phyloP scores from a whole-genome alignment of 495 filamentous ascomycete species.

The Neurospora sp. region DNA sequence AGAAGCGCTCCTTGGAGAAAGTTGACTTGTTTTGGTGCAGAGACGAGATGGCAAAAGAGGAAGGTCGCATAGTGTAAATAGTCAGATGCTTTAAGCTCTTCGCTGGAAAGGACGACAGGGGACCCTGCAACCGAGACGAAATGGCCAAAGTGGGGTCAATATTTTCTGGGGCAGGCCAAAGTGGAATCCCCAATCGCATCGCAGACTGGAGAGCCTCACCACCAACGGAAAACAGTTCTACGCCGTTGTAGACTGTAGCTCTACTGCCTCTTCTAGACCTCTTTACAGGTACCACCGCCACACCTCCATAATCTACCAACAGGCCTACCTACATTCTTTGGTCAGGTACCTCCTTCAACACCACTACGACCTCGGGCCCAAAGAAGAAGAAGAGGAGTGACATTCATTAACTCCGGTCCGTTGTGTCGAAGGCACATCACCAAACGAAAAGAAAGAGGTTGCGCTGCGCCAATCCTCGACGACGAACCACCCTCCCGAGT shows the following conservation, averaged over 20 bases:
- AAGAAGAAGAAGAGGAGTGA: not conserved
- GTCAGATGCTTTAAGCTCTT: not conserved
- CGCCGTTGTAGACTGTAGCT: not conserved
- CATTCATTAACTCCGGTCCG: not conserved
- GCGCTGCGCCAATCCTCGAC: not conserved
- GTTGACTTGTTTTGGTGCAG: not conserved
- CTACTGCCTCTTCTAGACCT: not conserved
- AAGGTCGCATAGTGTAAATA: not conserved
- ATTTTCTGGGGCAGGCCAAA: not conserved
- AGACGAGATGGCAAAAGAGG: not conserved
- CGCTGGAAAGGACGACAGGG: not conserved
- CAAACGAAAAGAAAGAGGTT: not conserved
- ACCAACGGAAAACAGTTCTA: not conserved
- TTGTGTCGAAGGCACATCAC: conserved; percentile 3
- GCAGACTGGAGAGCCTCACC: not conserved
- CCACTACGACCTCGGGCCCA: not conserved
- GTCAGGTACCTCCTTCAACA: not conserved
- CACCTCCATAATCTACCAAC: not conserved
- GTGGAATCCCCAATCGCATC: not conserved
- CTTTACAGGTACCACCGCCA: not conserved
- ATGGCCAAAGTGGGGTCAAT: not conserved
- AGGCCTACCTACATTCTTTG: not conserved
- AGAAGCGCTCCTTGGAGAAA: not conserved
- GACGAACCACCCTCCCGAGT: not conserved
- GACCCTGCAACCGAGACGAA: not conserved